A percentile compares a stretch with the other conserved stretches of the same genome.
These are phyloP conservation scores for sorghum (Sorghum bicolor) DNA, from an alignment of 176 grass and related monocot species.

Conservation along the genomic window Sorghum_bicolor_NCBIv3 NC_012879.2:52278001-52278500, in stretches of 20 bases:
- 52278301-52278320: conserved; percentile 59
- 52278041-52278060: not conserved
- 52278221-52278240: conserved; percentile 43
- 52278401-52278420: conserved; percentile 73
- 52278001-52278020: too few relatives aligned
- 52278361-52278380: conserved; percentile 48
- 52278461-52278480: conserved; percentile 61
- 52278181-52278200: conserved; percentile 82
- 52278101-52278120: not conserved
- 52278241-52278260: conserved; percentile 54
- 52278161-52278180: conserved; percentile 73
- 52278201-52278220: conserved; percentile 60
- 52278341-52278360: conserved; percentile 32
- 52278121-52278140: not conserved
- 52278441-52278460: conserved; percentile 78
- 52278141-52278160: conserved; percentile 83
- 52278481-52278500: conserved; percentile 44
- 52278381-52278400: conserved; percentile 82
- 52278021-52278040: not conserved
- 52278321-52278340: conserved; percentile 62
- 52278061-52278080: conserved; percentile 12
- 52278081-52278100: conserved; percentile 42
- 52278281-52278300: conserved; percentile 57
- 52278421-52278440: conserved; percentile 68
- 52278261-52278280: conserved; percentile 85